Evolutionary conservation across 2,329 filamentous ascomycete species (phyloP), one percentile per base, ranked within the genome.

Genomic region (Microdochium bolleyi): DNA sequence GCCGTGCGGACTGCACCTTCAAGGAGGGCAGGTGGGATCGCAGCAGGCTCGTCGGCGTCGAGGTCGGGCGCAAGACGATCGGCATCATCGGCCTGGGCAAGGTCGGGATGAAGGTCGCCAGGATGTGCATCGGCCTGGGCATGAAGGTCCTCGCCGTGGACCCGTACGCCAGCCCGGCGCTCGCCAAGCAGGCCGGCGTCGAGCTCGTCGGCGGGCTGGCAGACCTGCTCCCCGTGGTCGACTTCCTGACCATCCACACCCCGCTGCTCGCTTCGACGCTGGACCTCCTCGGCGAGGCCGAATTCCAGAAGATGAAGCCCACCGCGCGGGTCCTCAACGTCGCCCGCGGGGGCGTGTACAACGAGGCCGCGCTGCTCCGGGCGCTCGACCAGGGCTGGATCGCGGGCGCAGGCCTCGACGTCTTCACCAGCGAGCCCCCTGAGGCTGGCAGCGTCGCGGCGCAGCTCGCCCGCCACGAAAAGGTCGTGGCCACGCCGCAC

Each of bases 181-280:
- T 92, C 41, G 88, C 88, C 2, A 27, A 30, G 24, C 74, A 77
- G 7, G 48, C 48, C 48, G 24, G 25, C 24, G 87, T 91, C 7
- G 76, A 77, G 44, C 69, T 89, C 1, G 73, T 83, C n/a, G 61
- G 73, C 2, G 76, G 72, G 1, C 70, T 90, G 19, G 69, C 74
- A 2, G 79, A 81, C 22, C 70, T 92, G 14, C 74, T 94, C 14
- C 78, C 82, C 1, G 73, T 76, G 24, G 81, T 84, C 1, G 88
- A 92, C 67, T 92, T 92, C 63, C 64, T 94, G 55, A 92, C 88
- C 0, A 84, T 92, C 10, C 89, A 94, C 63, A 92, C 88, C 0
- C 89, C 89, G 0, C 74, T 94, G 53, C 80, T 92, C 54, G 87
- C 87, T 5, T 87, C 84, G 5, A 94, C 89, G 1, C 77, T 85